Evolutionary conservation across 768 basidiomycete species (phyloP), one percentile per base, ranked within the genome.

Genomic region (Inosperma sp.): DNA sequence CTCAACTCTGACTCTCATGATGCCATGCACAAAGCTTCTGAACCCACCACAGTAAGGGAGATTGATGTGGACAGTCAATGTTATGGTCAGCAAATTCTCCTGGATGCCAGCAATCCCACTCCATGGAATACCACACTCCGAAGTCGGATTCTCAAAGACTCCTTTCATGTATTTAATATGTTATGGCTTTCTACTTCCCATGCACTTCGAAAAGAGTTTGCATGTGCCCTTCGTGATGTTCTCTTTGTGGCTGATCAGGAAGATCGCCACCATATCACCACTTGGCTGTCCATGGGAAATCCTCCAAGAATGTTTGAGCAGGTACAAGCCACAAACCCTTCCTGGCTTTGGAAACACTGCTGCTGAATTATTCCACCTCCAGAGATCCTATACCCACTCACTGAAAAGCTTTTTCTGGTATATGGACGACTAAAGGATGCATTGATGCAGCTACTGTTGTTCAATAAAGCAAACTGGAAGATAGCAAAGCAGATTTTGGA

Each of bases 391-490:
- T 56, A 62, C 37, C 52, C 50, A 8, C 46, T 59, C 25, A 64
- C 72, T 30, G 4, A 41, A 0, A 27, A 58, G 0, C 61, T 72
- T 2, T 68, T 72, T 36, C 14, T 41, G 2, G 62, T 55, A 22
- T 72, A 59, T 57, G 70, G 69, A 0, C 65, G 69, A 8, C 46
- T 74, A 6, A 61, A 65, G 35, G 70, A 72, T 61, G 52, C 64
- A 0, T 57, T 48, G n/a, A 59, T 65, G 2, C 51, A 25, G 1
- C 40, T 21, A 6, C 40, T 26, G 22, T 26, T 41, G 5, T 41
- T 41, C 23, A 41, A 22, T 41, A 14, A 23, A 25, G 17, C 17
- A 14, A 21, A 19, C 22, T 41, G 40, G 40, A 23, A 21, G 19
- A 19, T 26, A 7, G 40, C 22, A 14, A 41, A 41, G 40, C 40